Conservation (phyloP, 2,329 filamentous ascomycete species). For the Rhytidhysteron rufulum region DNA sequence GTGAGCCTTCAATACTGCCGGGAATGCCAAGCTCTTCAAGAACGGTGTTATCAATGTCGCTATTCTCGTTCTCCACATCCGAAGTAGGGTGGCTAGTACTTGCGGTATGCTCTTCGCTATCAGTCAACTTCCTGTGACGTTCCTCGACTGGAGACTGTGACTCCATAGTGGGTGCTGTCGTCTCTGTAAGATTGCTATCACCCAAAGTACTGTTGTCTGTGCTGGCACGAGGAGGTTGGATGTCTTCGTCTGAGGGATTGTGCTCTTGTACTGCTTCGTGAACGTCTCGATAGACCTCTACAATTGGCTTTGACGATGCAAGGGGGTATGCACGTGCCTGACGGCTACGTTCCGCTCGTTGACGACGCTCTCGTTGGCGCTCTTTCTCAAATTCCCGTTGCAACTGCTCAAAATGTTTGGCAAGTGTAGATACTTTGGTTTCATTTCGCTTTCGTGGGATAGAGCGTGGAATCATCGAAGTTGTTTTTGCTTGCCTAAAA, state of each 20-base stretch:
- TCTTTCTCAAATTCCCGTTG: slow-evolving; percentile 97
- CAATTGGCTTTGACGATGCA: slow-evolving; percentile 89
- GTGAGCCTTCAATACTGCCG: slow-evolving; percentile 55
- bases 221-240: slow-evolving; percentile 32
- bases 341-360: slow-evolving; percentile 71
- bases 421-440: slow-evolving; percentile 82
- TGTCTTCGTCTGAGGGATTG: slow-evolving; percentile 63
- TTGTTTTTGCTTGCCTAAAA: slow-evolving; percentile 56
- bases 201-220: slow-evolving; percentile 34
- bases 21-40: slow-evolving; percentile 64
- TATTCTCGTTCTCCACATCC: slow-evolving; percentile 50
- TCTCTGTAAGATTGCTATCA: slow-evolving; percentile 31
- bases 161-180: slow-evolving; percentile 27
- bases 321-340: slow-evolving; percentile 81
- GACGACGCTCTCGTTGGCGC: slow-evolving; percentile 77
- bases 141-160: slow-evolving; percentile 33
- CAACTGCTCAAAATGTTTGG: slow-evolving; percentile 93
- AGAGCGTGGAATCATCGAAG: slow-evolving; percentile 84
- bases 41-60: slow-evolving; percentile 68
- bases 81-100: slow-evolving; percentile 42
- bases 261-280: slow-evolving; percentile 87
- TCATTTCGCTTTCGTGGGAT: slow-evolving; percentile 67
- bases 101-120: slow-evolving; percentile 21
- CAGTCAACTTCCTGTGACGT: slow-evolving; percentile 24
- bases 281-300: slow-evolving; percentile 92